A percentile compares a stretch with the other conserved stretches of the same genome.
Conservation (phyloP, 768 basidiomycete genomes). For the Tylopilus subfusipes region DNA sequence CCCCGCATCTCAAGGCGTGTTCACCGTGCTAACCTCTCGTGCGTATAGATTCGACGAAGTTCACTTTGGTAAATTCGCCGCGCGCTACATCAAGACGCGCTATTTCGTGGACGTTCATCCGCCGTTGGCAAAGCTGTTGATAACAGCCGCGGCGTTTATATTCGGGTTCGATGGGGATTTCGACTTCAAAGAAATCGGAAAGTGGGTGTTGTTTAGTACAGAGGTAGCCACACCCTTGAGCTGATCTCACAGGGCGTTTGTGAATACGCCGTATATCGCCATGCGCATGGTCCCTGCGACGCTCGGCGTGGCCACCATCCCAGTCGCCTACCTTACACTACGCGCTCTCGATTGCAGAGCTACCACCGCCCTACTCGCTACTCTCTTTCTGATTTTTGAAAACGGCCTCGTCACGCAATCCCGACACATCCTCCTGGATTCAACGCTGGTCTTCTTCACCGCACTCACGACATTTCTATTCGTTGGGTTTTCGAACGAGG, state of each 20-base stretch:
- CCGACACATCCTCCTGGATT: slow-evolving; percentile 94
- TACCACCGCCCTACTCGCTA: slow-evolving; percentile 86
- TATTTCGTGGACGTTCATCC: slow-evolving; percentile 97
- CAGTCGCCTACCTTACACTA: slow-evolving; percentile 89
- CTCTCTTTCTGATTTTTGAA: slow-evolving; percentile 92
- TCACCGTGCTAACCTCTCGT: background rate
- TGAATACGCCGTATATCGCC: slow-evolving; percentile 87
- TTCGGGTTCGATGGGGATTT: slow-evolving; percentile 90
- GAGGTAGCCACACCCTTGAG: background rate
- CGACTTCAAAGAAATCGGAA: slow-evolving; percentile 97
- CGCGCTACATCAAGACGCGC: slow-evolving; percentile 87
- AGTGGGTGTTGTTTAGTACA: slow-evolving; percentile 62
- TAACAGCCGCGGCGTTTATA: slow-evolving; percentile 85
- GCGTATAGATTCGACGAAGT: slow-evolving; percentile 88
- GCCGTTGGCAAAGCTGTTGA: slow-evolving; percentile 91
- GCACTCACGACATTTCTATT: slow-evolving; percentile 85
- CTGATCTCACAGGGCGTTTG: slow-evolving; percentile 59
- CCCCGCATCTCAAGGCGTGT: slow-evolving; percentile 8
- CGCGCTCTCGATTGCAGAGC: slow-evolving; percentile 90
- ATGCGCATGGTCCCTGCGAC: slow-evolving; percentile 96
- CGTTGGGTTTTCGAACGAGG: slow-evolving; percentile 88
- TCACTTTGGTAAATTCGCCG: slow-evolving; percentile 96
- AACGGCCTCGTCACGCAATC: slow-evolving; percentile 96
- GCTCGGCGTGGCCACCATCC: slow-evolving; percentile 86
- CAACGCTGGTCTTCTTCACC: slow-evolving; percentile 98